Base-by-base conservation (phyloP, 768 basidiomycete species). In the Naematelia aurantialba region DNA sequence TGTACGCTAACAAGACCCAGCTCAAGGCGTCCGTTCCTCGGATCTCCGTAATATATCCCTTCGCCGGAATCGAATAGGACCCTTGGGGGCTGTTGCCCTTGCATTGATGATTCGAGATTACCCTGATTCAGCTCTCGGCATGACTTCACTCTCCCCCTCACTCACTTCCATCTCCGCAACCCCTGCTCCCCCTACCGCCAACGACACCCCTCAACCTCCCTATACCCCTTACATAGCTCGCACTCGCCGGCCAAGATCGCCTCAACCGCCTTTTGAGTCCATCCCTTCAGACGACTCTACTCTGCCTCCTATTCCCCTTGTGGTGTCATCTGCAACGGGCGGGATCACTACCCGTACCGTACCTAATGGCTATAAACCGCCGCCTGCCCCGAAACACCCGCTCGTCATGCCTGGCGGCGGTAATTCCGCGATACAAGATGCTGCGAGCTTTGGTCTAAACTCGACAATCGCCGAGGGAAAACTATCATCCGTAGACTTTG, bases 51-150 rank as follows among this genome's bases (percentile, higher is more conserved):
- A 99, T 70, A 86, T 99, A 50, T 94, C 91, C 3, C 79, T 99
- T 22, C 85, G 94, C 14, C 83, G 89, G 47, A 98, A 99, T 77
- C 84, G 84, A 45, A 96, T 98, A 68, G 85, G 82, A 30, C 82
- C 86, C 0, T 83, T 88, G 0, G 91, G 92, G 30, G 91, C 88
- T 5, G 91, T 98, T 4, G 89, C 91, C 0, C 81, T 98, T 12
- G 92, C 94, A 0, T 82, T 96, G 52, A 93, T 99, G 90, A 92
- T 97, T 62, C 85, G 89, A 52, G 94, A 99, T 76, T 98, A 97
- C 72, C 89, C 91, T 2, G 91, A 96, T 64, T 81, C 87, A 45
- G 83, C 65, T 17, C 26, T 58, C 24, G 34, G 63, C 86, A 63
- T 67, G 45, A 77, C 79, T 1, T 58, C 66, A 12, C 57, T 74